Evolutionary conservation across 257 asterid species (phyloP).

Genomic region (Datura wrightii): DNA sequence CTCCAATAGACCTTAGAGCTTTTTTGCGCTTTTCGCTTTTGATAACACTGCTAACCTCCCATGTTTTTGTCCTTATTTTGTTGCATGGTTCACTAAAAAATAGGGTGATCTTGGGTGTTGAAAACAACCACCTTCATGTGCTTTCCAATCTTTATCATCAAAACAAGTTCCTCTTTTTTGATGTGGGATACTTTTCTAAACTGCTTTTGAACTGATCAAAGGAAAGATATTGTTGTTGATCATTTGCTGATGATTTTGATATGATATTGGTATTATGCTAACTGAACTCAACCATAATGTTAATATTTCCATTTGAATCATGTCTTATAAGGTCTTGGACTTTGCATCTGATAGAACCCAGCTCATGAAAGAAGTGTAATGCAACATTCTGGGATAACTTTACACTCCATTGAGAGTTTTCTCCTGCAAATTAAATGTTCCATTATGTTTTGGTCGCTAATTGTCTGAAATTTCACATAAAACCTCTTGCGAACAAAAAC

Average conservation of each 20-base stretch:
- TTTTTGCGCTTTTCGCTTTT: no score
- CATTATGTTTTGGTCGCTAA: not conserved
- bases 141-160: not conserved
- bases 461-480: constrained; percentile 24
- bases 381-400: constrained; percentile 15
- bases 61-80: not conserved
- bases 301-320: constrained; percentile 6
- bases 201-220: not conserved
- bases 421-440: constrained; percentile 17
- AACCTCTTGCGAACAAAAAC: constrained; percentile 2
- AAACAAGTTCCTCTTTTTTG: not conserved
- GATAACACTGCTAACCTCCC: not conserved
- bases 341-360: constrained; percentile 23
- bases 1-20: no score
- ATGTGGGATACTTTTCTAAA: not conserved
- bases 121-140: constrained; percentile 10
- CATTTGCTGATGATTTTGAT: constrained; percentile 12
- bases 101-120: constrained; percentile 2
- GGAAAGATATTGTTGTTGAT: constrained; percentile 9
- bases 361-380: constrained; percentile 5
- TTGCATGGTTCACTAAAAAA: constrained; percentile 8
- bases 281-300: constrained; percentile 11
- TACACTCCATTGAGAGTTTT: constrained; percentile 17
- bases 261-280: constrained; percentile 26
- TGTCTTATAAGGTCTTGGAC: constrained; percentile 16